phyloP scores from a whole-genome alignment of 1,139 yeast genomes.

The Petasospora rhodanensis region DNA sequence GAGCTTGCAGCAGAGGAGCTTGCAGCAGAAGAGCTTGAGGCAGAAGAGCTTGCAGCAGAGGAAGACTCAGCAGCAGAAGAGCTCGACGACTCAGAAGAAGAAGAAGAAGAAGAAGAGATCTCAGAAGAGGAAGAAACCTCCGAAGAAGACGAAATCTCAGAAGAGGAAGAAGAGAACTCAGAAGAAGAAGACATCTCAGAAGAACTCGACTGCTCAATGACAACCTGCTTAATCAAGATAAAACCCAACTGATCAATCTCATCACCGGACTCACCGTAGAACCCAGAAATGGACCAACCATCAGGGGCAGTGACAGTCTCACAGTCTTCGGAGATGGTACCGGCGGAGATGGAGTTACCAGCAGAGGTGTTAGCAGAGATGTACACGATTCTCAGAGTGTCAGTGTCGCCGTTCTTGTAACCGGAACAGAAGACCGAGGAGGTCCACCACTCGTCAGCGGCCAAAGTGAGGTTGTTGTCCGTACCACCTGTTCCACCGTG shows the following conservation, averaged over 20 bases:
- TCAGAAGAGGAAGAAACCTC: slow-evolving; percentile 4
- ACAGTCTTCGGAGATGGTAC: slow-evolving; percentile 6
- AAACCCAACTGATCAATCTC: slow-evolving; percentile 10
- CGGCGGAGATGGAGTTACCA: slow-evolving; percentile 7
- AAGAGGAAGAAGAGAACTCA: slow-evolving; percentile 1
- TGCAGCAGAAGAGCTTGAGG: slow-evolving; percentile 3
- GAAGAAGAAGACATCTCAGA: slow-evolving; percentile 1
- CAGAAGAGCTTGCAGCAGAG: background rate
- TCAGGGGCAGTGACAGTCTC: slow-evolving; percentile 5
- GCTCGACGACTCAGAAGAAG: slow-evolving; percentile 3
- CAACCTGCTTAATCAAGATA: slow-evolving; percentile 6
- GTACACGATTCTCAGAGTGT: slow-evolving; percentile 4
- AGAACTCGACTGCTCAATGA: too few relatives aligned
- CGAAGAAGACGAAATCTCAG: slow-evolving; percentile 1
- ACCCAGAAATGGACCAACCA: slow-evolving; percentile 11
- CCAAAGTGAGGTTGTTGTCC: slow-evolving; percentile 1
- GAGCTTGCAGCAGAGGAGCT: slow-evolving; percentile 2
- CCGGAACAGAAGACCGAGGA: slow-evolving; percentile 7
- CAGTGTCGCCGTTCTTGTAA: slow-evolving; percentile 2
- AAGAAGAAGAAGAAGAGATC: background rate
- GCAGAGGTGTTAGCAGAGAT: slow-evolving; percentile 5
- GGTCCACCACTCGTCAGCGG: slow-evolving; percentile 8
- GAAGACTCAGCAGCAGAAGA: slow-evolving; percentile 1
- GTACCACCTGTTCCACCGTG: slow-evolving; percentile 12
- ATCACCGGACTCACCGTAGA: slow-evolving; percentile 9